Evolutionary conservation across 2,329 filamentous ascomycete genomes (phyloP), one percentile per base, ranked within the genome.

Genomic region (Helicocarpus griseus): DNA sequence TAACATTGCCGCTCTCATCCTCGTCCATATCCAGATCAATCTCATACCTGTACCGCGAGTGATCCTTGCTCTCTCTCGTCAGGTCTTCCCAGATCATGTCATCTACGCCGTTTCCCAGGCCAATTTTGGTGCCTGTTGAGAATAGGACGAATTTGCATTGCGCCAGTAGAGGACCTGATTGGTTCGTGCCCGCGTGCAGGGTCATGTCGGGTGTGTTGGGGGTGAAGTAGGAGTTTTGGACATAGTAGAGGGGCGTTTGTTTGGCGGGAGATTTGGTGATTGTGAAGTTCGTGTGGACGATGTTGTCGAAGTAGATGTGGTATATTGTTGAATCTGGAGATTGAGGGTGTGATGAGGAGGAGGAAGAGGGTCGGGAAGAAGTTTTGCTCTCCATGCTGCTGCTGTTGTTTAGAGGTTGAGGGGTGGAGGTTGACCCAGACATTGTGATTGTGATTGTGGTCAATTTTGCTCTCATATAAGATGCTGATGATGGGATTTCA

Each of bases 141-240:
- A 69, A 63, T 35, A 62, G 61, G 9, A 59, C 50, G 50, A 65
- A 69, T 41, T 69, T 66, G 52, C 60, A 62, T 4, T 63, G 57
- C 0, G 60, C 66, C 38, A 59, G 58, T 17, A 65, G 50, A 9
- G 63, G 61, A 3, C 56, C 63, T 2, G 52, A 58, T 5, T 57
- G 56, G 53, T 62, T 56, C 3, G 54, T 24, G 11, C 66, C 62
- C 1, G 55, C 48, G 54, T 70, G 65, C 47, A 69, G 56, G 1
- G 64, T 66, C 6, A 69, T 55, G 17, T 68, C 65, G 17, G 65
- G 60, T 48, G 64, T 68, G 17, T 59, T 60, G 4, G 63, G 61
- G n/a, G 54, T 61, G 21, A 62, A 53, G 5, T 50, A 17, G 3
- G 63, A 67, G 33, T 61, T 64, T 26, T 62, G 56, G n/a, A 68